These are phyloP conservation scores for Brettanomyces bruxellensis DNA, from an alignment of 805 yeast genomes.

Conservation along the genomic window DNA sequence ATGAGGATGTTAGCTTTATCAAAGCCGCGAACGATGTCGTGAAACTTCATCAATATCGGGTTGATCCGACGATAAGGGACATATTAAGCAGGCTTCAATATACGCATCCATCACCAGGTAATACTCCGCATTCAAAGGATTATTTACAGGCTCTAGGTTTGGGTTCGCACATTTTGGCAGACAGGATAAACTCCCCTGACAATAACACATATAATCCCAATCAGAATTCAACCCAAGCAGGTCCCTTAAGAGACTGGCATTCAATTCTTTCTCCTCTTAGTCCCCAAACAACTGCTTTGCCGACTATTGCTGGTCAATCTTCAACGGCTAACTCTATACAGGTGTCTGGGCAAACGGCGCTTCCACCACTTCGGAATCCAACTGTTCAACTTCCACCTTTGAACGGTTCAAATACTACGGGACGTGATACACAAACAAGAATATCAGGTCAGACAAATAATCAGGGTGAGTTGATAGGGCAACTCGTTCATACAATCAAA, in stretches of 20 bases:
- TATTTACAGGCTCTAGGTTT: conserved; percentile 10
- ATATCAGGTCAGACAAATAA: no score
- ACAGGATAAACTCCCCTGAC: conserved; percentile 12
- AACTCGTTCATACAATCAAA: conserved; percentile 14
- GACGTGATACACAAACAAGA: no score
- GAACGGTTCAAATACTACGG: neutral
- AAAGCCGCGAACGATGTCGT: conserved; percentile 55
- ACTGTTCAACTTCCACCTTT: neutral
- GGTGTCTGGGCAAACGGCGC: neutral
- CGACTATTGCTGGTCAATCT: no score
- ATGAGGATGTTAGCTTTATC: conserved; percentile 47
- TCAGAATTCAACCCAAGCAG: no score
- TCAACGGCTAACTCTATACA: no score
- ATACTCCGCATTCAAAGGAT: conserved; percentile 27
- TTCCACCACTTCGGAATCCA: neutral
- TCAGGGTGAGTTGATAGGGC: conserved; percentile 5
- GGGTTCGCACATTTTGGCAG: conserved; percentile 6
- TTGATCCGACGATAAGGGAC: conserved; percentile 58
- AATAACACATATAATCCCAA: conserved; percentile 12
- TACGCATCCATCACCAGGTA: conserved; percentile 51
- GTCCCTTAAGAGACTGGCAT: no score
- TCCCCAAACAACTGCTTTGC: no score
- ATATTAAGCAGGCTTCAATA: conserved; percentile 51
- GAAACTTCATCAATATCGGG: conserved; percentile 30
- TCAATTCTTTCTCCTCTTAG: no score